Evolutionary conservation across 2,329 filamentous ascomycete genomes (phyloP), one percentile per base, ranked within the genome.

Genomic region (Ceratocystiopsis brevicomis): DNA sequence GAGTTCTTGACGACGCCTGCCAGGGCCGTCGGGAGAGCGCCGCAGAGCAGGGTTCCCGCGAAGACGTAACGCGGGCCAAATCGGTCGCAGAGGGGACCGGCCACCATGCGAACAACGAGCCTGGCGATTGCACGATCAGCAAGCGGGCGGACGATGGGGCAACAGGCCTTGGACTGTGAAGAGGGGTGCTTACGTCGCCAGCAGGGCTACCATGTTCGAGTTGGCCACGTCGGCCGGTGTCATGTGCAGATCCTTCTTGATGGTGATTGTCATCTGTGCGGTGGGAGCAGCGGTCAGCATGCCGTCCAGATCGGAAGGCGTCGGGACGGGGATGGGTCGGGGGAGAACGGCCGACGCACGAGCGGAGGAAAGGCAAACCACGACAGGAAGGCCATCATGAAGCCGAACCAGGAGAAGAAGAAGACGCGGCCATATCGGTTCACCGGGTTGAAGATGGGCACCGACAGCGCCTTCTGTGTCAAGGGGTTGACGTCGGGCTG

Each of bases 361-460:
- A 88, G 64, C 52, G 86, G 85, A 50, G 85, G 82, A 59, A 92
- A 93, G 1, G 85, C 81, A 65, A 90, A 93, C 81, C 81, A 93
- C 11, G 83, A 85, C 69, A 83, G 81, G 61, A 92, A 93, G 10
- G 81, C 79, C 44, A 88, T 72, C 69, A 90, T 76, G 60, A 88
- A 88, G 2, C 82, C 82, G 40, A 85, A 68, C 76, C 82, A 90
- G 1, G 81, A 81, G 63, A 93, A 92, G 66, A 86, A 84, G 61
- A 92, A 92, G 0, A 88, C 84, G 9, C 84, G 71, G 35, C 84
- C 85, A 65, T 93, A 85, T 51, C 76, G 64, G 57, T 90, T 70
- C 52, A 86, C 56, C 0, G 79, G 73, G 57, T 93, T 93, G 48
- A 93, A 64, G 21, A 83, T 58, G 0, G 86, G 86, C 41, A 93